Conservation (phyloP, 345 rosid species). For the Isatis tinctoria region DNA sequence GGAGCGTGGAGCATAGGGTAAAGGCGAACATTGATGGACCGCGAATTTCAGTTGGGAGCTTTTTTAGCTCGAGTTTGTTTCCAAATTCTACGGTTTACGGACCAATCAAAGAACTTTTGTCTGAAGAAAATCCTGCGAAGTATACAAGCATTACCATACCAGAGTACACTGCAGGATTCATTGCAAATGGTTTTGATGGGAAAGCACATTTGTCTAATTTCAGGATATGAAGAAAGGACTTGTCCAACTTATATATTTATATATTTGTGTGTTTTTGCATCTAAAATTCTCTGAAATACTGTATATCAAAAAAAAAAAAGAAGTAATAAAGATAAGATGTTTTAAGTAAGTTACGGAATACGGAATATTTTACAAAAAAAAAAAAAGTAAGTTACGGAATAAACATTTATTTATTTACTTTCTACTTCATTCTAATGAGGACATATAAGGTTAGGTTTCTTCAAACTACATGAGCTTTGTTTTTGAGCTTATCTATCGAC, state of each 20-base stretch:
- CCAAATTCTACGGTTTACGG: slow-evolving; percentile 12
- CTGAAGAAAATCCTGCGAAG: slow-evolving; percentile 18
- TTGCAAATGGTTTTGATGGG: neutral
- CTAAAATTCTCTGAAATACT: neutral
- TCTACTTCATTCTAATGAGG: neutral
- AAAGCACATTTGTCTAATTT: neutral
- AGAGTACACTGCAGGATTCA: slow-evolving; percentile 17
- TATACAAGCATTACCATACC: slow-evolving; percentile 14
- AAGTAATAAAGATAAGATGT: neutral
- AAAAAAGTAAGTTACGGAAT: neutral
- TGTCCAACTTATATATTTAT: neutral
- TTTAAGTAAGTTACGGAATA: neutral
- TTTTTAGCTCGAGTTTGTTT: slow-evolving; percentile 6
- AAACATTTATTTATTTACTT: no score
- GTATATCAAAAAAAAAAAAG: neutral
- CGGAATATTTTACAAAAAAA: no score
- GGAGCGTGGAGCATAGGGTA: slow-evolving; percentile 27
- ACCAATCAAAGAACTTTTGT: slow-evolving; percentile 21
- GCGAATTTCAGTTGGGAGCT: slow-evolving; percentile 18
- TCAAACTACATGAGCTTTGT: slow-evolving; percentile 70
- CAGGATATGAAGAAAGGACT: neutral
- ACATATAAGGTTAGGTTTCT: neutral
- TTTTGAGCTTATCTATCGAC: slow-evolving; percentile 69
- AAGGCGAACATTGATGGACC: slow-evolving; percentile 1
- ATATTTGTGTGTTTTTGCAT: neutral